These are phyloP conservation scores for Catunica adiposa DNA, from an alignment of 2,329 filamentous ascomycete genomes.

Conservation along the genomic window DNA sequence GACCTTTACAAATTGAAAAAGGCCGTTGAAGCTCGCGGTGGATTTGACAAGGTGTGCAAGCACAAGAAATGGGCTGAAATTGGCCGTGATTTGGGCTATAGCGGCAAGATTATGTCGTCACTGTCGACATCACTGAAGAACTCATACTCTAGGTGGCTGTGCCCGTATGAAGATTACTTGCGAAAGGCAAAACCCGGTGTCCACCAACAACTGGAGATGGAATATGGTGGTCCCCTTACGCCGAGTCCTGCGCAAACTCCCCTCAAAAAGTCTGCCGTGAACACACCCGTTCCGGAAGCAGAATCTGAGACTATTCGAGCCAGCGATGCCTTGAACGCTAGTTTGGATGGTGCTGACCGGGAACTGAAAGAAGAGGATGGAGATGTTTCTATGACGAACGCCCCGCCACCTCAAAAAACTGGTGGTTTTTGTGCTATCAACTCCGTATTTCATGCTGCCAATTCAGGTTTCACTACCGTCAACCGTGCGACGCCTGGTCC, in stretches of 20 bases:
- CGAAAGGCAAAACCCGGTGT: slow-evolving; percentile 82
- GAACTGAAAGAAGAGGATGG: slow-evolving; percentile 30
- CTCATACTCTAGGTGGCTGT: slow-evolving; percentile 92
- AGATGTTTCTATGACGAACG: slow-evolving; percentile 33
- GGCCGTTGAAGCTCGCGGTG: slow-evolving; percentile 82
- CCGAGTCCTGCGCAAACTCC: slow-evolving; percentile 55
- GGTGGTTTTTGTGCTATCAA: slow-evolving; percentile 46
- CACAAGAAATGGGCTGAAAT: slow-evolving; percentile 99
- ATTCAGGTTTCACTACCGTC: slow-evolving; percentile 50
- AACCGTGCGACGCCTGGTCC: slow-evolving; percentile 26
- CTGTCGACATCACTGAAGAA: slow-evolving; percentile 95
- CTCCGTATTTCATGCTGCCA: slow-evolving; percentile 57
- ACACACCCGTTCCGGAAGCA: slow-evolving; percentile 41
- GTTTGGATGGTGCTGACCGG: slow-evolving; percentile 20
- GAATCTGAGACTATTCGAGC: slow-evolving; percentile 51
- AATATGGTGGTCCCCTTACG: slow-evolving; percentile 83
- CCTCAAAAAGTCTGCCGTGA: slow-evolving; percentile 45
- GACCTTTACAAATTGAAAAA: slow-evolving; percentile 95
- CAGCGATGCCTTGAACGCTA: slow-evolving; percentile 35
- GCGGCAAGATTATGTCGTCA: slow-evolving; percentile 98
- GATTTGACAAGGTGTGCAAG: slow-evolving; percentile 94
- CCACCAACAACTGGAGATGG: slow-evolving; percentile 85
- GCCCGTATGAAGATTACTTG: slow-evolving; percentile 91
- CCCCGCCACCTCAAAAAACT: slow-evolving; percentile 23
- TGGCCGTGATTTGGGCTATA: slow-evolving; percentile 88